These are phyloP conservation scores for Cystobasidium slooffiae DNA, from an alignment of 1,284 basidiomycete genomes.

Conservation along the genomic window DNA sequence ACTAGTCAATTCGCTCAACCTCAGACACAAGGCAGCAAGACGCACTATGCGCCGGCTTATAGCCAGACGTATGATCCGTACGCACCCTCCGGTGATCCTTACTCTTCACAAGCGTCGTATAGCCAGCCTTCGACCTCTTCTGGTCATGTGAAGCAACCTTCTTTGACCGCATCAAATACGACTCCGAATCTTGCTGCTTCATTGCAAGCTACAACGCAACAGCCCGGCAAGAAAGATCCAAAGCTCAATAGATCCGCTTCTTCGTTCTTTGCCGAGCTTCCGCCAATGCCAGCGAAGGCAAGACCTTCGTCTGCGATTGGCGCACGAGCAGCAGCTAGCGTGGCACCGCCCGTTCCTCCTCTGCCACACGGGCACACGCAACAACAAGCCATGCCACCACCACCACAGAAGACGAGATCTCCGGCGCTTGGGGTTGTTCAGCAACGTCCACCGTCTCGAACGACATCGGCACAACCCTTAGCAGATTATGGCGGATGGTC, in stretches of 20 bases:
- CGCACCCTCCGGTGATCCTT: constrained; percentile 16
- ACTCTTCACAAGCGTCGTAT: constrained; percentile 8
- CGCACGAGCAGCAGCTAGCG: no score
- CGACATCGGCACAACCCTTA: not conserved
- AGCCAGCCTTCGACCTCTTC: not conserved
- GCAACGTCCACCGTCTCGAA: constrained; percentile 18
- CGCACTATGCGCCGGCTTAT: constrained; percentile 26
- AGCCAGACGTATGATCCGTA: constrained; percentile 40
- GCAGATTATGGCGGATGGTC: constrained; percentile 5
- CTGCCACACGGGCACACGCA: constrained; percentile 9
- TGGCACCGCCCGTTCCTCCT: not conserved
- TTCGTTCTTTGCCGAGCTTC: constrained; percentile 37
- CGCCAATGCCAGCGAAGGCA: not conserved
- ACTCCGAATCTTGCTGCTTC: constrained; percentile 4
- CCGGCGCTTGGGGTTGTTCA: not conserved
- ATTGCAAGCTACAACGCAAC: not conserved
- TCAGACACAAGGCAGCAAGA: constrained; percentile 12
- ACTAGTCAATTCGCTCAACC: constrained; percentile 12
- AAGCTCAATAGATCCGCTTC: constrained; percentile 36
- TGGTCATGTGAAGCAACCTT: constrained; percentile 7
- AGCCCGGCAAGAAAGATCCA: constrained; percentile 21
- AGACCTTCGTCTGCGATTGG: not conserved
- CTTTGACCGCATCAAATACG: constrained; percentile 18
- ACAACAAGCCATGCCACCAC: constrained; percentile 16
- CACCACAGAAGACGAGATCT: constrained; percentile 35